Base-by-base conservation (phyloP, 495 filamentous ascomycete genomes). In the Penicillium longicatenatum region DNA sequence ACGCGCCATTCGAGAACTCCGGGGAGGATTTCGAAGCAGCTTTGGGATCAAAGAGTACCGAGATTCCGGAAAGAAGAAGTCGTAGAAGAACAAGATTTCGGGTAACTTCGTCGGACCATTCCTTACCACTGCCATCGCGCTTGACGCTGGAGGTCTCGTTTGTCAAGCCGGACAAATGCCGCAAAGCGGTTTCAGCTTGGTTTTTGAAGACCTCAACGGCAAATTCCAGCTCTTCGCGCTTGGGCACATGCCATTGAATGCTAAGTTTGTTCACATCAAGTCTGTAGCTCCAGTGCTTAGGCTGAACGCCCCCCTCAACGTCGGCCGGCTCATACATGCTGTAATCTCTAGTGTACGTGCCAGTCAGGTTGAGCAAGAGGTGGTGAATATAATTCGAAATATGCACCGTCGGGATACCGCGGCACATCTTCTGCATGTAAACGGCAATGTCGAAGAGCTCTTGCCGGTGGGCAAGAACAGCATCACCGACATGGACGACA, bases 361-460 rank as follows among this genome's bases (percentile, higher is more conserved):
- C 86, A 4, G 93, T 98, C 19, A 97, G 78, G 67, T 97, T 98
- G 48, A 99, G 89, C n/a, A 99, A 76, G n/a, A 99, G 82, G 70
- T 99, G 94, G 71, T 99, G 94, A 33, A 98, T 91, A 71, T 93
- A 97, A 70, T 98, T 99, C 37, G 92, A 96, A 51, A 98, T 88
- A 69, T 98, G 95, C 26, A 97, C 89, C 0, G 93, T 94, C 0
- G 95, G 92, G 31, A 96, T 89, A 17, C 94, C 94, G 64, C 87
- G 85, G 74, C 95, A 98, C 52, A 90, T 93, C 59, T 94, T 81
- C 69, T 97, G 93, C 93, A 98, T 97, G 70, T 93, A 97, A 50
- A 88, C 76, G 20, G 94, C 93, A 68, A 98, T 94, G 45, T 92
- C 89, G 58, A 96, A 90, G 1, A 99, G 82, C 54, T 97, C 89